These are phyloP conservation scores for Microsporum audouinii DNA, from an alignment of 2,329 filamentous ascomycete species.

Conservation along the genomic window DNA sequence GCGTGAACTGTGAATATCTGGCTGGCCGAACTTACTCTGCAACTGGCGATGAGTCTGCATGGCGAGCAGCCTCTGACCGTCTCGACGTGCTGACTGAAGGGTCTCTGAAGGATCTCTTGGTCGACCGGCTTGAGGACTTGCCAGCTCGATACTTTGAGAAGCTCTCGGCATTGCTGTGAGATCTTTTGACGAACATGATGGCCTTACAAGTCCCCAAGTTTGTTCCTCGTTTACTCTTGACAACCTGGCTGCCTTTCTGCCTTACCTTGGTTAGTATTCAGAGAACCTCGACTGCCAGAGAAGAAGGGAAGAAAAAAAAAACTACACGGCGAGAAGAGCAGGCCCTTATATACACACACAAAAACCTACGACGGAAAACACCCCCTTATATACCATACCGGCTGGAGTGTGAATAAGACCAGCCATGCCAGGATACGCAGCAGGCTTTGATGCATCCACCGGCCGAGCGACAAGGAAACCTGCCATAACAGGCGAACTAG, in stretches of 20 bases:
- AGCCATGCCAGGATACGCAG: not conserved
- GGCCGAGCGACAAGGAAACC: not conserved
- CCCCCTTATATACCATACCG: not conserved
- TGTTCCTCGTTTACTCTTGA: not conserved
- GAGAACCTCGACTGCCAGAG: not conserved
- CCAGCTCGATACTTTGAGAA: conserved; percentile 22
- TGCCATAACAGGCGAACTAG: not conserved
- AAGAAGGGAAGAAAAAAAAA: not conserved
- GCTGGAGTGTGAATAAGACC: not conserved
- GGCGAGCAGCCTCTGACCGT: conserved; percentile 18
- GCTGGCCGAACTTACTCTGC: conserved; percentile 13
- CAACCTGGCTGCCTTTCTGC: not conserved
- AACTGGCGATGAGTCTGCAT: not conserved
- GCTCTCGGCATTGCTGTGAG: conserved; percentile 19
- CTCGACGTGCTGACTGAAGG: conserved; percentile 17
- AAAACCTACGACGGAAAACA: not conserved
- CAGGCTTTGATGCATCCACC: not conserved
- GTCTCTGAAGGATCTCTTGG: conserved; percentile 20
- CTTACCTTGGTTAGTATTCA: not conserved
- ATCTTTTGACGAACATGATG: conserved; percentile 14
- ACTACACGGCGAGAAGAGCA: not conserved
- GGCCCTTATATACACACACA: not conserved
- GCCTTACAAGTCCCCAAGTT: not conserved
- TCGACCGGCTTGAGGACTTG: conserved; percentile 19
- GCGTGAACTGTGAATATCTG: not conserved